Evolutionary conservation across 2,329 filamentous ascomycete species (phyloP).

Genomic region (Tricladium varicosporioides): DNA sequence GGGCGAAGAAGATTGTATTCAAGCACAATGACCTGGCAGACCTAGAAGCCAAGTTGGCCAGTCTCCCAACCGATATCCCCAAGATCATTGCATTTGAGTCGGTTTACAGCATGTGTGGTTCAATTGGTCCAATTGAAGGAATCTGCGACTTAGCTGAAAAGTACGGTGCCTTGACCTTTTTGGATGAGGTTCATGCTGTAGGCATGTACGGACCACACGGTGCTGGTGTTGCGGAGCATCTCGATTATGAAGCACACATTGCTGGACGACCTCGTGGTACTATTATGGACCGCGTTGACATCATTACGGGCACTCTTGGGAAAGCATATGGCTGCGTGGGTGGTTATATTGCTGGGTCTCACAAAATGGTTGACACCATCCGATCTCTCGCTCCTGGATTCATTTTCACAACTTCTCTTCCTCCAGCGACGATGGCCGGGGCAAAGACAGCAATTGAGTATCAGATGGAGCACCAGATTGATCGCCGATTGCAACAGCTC

Average conservation of each 20-base stretch:
- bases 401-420: slow-evolving; percentile 97
- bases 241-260: slow-evolving; percentile 86
- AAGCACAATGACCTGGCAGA: slow-evolving; percentile 97
- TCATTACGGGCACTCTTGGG: slow-evolving; percentile 94
- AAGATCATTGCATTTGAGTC: slow-evolving; percentile 99
- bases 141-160: slow-evolving; percentile 97
- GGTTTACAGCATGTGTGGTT: slow-evolving; percentile 99
- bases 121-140: slow-evolving; percentile 89
- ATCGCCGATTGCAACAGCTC: slow-evolving; percentile 89
- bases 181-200: slow-evolving; percentile 98
- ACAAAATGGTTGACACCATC: slow-evolving; percentile 85
- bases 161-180: slow-evolving; percentile 95
- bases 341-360: slow-evolving; percentile 91
- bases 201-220: slow-evolving; percentile 98
- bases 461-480: slow-evolving; percentile 79
- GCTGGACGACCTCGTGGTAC: slow-evolving; percentile 75
- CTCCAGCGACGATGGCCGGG: slow-evolving; percentile 95
- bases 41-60: slow-evolving; percentile 86
- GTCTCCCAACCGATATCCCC: slow-evolving; percentile 77
- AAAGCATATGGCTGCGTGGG: slow-evolving; percentile 98
- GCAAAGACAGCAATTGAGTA: slow-evolving; percentile 91
- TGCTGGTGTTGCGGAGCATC: slow-evolving; percentile 93
- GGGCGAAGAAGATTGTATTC: slow-evolving; percentile 96
- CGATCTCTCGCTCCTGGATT: slow-evolving; percentile 94
- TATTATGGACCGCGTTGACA: slow-evolving; percentile 93